Base-by-base conservation (phyloP, 495 filamentous ascomycete species). In the Trichoderma reesei region DNA sequence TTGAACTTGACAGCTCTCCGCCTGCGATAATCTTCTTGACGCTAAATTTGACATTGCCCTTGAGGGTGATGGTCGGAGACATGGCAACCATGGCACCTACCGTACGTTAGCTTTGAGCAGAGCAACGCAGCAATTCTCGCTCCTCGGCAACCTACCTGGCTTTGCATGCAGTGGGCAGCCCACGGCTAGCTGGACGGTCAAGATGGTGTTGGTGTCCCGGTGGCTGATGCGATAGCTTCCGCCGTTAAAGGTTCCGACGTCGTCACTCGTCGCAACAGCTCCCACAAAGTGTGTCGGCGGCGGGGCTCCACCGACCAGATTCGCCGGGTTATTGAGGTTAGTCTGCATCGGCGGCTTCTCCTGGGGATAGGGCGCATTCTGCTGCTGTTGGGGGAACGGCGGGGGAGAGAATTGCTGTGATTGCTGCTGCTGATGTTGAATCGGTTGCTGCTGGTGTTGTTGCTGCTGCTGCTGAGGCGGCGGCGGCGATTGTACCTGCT, bases 201-300 rank as follows among this genome's bases (percentile, higher is more conserved):
- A 68, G 46, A 98, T 83, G 0, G 90, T 90, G 71, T 98, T 98
- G 48, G 83, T 86, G 70, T 98, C 92, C 7, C 94, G 82, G 70
- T 98, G 94, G 68, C 90, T 94, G 73, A 98, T 90, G 26, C 95
- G 80, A 71, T 93, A 98, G 67, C 86, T 91, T 9, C 94, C 94
- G 11, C 94, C 94, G 76, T 98, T 97, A 80, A 98, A 98, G 0
- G 88, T 96, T 3, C 94, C 94, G 13, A 92, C 80, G 62, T 94
- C 90, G 73, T 98, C 94, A 37, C 85, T 76, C 1, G 81, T 82
- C 3, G 86, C 80, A 1, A 66, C 70, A 0, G 83, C 85, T 42
- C 90, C 88, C 3, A 75, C 66, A 64, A 91, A 90, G 36, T 87
- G 79, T 11, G 69, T 70, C 5, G 72, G 65, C 0, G 69, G 38